Conservation (phyloP, 768 basidiomycete species). For the Lyophyllum atratum region DNA sequence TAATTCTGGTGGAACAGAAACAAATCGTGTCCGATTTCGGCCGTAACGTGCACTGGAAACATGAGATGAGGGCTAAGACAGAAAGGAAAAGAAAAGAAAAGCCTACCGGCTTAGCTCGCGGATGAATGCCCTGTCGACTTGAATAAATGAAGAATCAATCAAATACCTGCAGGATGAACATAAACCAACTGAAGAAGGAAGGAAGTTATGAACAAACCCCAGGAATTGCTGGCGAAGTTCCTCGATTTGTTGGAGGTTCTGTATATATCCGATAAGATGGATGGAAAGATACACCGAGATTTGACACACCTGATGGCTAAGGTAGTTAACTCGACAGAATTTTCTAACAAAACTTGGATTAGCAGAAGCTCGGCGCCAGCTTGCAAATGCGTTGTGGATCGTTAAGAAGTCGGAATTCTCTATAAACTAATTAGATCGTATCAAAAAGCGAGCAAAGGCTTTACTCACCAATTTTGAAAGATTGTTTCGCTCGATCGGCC, state of each 20-base stretch:
- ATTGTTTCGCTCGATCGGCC: conserved; percentile 80
- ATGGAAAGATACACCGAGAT: neutral
- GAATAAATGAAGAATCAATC: conserved; percentile 85
- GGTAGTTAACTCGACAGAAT: conserved; percentile 79
- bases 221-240: conserved; percentile 91
- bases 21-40: conserved; percentile 74
- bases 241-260: conserved; percentile 96
- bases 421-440: conserved; percentile 27
- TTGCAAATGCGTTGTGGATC: conserved; percentile 85
- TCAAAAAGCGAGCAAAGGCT: neutral
- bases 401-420: conserved; percentile 96
- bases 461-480: conserved; percentile 72
- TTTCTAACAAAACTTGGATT: conserved; percentile 64
- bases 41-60: conserved; percentile 62
- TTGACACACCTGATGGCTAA: conserved; percentile 75
- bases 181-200: neutral
- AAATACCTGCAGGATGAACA: conserved; percentile 58
- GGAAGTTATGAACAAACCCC: conserved; percentile 40
- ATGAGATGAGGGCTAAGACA: conserved; percentile 1
- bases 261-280: conserved; percentile 3
- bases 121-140: conserved; percentile 62
- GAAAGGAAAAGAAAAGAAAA: conserved; percentile 21
- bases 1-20: conserved; percentile 68
- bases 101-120: conserved; percentile 68
- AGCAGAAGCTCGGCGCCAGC: conserved; percentile 78